These are phyloP conservation scores for Cutaneotrichosporon mucoides DNA, from an alignment of 1,284 basidiomycete species.

Conservation along the genomic window DNA sequence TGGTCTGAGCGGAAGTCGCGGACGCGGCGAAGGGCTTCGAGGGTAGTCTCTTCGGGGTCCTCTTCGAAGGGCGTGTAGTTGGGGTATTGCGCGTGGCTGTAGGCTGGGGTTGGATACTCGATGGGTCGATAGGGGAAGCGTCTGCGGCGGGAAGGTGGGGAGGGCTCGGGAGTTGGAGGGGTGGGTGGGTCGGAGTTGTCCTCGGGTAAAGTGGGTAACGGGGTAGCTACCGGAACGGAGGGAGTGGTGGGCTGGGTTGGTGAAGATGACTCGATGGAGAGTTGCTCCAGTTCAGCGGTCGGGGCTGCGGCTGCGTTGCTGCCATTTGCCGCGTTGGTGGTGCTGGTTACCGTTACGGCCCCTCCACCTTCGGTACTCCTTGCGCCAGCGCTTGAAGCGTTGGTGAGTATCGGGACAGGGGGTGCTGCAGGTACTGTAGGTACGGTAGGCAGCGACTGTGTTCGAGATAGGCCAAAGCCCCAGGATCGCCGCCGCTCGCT, in stretches of 20 bases:
- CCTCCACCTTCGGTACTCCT: too few relatives aligned
- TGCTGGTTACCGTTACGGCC: background rate
- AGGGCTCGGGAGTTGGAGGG: background rate
- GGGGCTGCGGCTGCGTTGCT: background rate
- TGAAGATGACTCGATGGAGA: background rate
- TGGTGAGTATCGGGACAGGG: background rate
- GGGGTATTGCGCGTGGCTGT: constrained; percentile 34
- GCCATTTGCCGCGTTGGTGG: too few relatives aligned
- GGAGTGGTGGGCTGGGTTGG: background rate
- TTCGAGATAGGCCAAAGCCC: background rate
- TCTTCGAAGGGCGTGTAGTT: constrained; percentile 35
- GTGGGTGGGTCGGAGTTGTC: background rate
- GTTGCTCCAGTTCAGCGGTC: background rate
- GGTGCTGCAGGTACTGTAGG: background rate
- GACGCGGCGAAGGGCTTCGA: background rate
- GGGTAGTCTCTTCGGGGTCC: background rate
- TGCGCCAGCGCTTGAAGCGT: too few relatives aligned
- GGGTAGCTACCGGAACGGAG: background rate
- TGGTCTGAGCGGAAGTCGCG: constrained; percentile 13
- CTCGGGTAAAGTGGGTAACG: constrained; percentile 9
- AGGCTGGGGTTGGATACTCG: constrained; percentile 33
- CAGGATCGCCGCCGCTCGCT: background rate
- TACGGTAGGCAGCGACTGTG: too few relatives aligned
- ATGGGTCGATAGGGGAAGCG: constrained; percentile 27
- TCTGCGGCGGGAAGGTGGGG: background rate